These are phyloP conservation scores for Malbranchea zuffiana DNA, from an alignment of 2,329 filamentous ascomycete genomes.

Conservation along the genomic window DNA sequence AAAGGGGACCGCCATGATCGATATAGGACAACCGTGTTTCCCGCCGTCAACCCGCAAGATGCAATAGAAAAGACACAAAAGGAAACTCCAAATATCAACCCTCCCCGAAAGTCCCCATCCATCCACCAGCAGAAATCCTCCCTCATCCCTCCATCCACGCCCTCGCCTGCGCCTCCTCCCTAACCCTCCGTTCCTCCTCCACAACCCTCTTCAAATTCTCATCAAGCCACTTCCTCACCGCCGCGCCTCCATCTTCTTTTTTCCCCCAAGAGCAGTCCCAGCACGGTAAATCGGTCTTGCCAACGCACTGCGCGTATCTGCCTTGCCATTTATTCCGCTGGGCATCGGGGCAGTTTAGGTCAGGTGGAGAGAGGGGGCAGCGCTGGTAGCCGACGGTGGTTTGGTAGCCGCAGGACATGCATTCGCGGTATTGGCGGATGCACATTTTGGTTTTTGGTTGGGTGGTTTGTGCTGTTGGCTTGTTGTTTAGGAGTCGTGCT, in stretches of 20 bases:
- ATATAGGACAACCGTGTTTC: too few species aligned
- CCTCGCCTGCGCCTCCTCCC: constrained; percentile 4
- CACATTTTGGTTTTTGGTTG: constrained; percentile 6
- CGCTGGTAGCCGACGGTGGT: constrained; percentile 3
- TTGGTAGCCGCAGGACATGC: constrained; percentile 4
- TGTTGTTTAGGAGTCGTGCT: too few species aligned
- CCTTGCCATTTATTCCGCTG: constrained; percentile 4
- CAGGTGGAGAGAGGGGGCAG: constrained; percentile 5
- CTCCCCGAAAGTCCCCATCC: too few species aligned
- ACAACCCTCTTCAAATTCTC: constrained; percentile 1
- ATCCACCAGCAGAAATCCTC: not conserved
- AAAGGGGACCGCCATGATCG: too few species aligned
- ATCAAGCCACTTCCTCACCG: constrained; percentile 4
- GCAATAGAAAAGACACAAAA: too few species aligned
- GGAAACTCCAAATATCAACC: too few species aligned
- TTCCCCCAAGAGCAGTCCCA: constrained; percentile 8
- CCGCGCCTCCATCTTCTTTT: constrained; percentile 6
- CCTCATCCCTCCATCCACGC: not conserved
- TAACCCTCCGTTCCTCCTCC: constrained; percentile 6
- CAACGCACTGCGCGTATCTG: constrained; percentile 1
- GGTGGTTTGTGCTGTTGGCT: too few species aligned
- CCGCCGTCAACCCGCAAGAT: too few species aligned
- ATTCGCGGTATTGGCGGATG: constrained; percentile 5
- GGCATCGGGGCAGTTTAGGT: constrained; percentile 6
- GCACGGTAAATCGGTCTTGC: constrained; percentile 4